These are phyloP conservation scores for Camptophora hylomeconis DNA, from an alignment of 2,329 filamentous ascomycete species.

Conservation along the genomic window DNA sequence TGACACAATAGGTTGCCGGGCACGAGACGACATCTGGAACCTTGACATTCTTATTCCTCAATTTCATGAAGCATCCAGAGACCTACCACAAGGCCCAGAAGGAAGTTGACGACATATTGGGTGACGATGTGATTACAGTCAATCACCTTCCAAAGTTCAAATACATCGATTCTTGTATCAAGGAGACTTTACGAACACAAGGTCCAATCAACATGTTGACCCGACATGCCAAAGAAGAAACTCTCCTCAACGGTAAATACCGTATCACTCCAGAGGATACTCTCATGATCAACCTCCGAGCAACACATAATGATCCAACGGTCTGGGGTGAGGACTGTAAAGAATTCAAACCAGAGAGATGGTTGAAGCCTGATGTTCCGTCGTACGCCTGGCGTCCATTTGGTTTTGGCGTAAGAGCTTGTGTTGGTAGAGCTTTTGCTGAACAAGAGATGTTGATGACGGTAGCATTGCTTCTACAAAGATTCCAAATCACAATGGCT, in stretches of 20 bases:
- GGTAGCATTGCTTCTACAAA: slow-evolving; percentile 51
- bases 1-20: slow-evolving; percentile 39
- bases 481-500: slow-evolving; percentile 52
- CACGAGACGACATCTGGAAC: slow-evolving; percentile 59
- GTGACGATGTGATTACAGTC: slow-evolving; percentile 35
- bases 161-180: slow-evolving; percentile 51
- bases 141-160: slow-evolving; percentile 49
- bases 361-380: slow-evolving; percentile 53
- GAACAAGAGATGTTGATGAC: slow-evolving; percentile 57
- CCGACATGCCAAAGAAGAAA: slow-evolving; percentile 38
- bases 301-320: slow-evolving; percentile 46
- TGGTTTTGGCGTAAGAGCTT: slow-evolving; percentile 55
- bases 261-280: slow-evolving; percentile 38
- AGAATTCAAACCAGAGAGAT: slow-evolving; percentile 56
- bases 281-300: slow-evolving; percentile 36
- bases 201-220: slow-evolving; percentile 54
- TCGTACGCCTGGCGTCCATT: slow-evolving; percentile 57
- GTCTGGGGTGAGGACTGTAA: slow-evolving; percentile 52
- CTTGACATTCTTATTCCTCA: slow-evolving; percentile 52
- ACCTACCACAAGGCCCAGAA: slow-evolving; percentile 47
- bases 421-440: slow-evolving; percentile 59
- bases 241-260: slow-evolving; percentile 48
- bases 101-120: slow-evolving; percentile 53
- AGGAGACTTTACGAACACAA: slow-evolving; percentile 52
- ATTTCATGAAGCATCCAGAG: slow-evolving; percentile 49